These are phyloP conservation scores for Thraustochytrium striatum DNA, from an alignment of 352 stramenopile genomes.

Conservation along the genomic window DNA sequence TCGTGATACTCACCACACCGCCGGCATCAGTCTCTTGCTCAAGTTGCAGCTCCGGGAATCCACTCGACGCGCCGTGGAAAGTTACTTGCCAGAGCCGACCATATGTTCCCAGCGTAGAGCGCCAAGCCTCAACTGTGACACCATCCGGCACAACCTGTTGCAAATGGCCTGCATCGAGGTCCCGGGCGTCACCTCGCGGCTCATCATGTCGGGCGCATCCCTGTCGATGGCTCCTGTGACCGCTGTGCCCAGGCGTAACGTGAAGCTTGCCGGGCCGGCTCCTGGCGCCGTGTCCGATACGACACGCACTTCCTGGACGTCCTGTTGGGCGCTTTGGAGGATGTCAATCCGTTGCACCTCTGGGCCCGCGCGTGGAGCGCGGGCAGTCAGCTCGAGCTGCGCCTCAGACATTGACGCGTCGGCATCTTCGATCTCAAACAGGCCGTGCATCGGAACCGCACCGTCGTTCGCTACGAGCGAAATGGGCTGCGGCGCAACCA, in stretches of 20 bases:
- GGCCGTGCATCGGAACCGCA: no score
- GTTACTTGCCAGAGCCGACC: not conserved
- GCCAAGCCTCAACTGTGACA: not conserved
- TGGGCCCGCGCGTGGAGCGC: not conserved
- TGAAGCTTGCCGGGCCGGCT: not conserved
- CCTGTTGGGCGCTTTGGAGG: not conserved
- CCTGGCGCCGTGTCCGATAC: not conserved
- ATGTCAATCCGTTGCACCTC: constrained; percentile 1
- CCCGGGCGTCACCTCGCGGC: not conserved
- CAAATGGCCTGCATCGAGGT: not conserved
- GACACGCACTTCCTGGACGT: not conserved
- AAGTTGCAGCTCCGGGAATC: not conserved
- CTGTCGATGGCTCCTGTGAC: not conserved
- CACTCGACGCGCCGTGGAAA: not conserved
- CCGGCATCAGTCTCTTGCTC: constrained; percentile 5
- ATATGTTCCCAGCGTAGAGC: not conserved
- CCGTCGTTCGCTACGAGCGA: no score
- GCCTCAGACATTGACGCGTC: no score
- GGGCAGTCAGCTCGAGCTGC: not conserved
- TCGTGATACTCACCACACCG: not conserved
- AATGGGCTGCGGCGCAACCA: no score
- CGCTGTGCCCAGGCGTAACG: not conserved
- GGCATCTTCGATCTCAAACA: no score
- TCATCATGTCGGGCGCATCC: not conserved
- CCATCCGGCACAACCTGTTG: not conserved